Conservation (phyloP, 768 basidiomycete genomes). For the Leccinum subtestaceum region DNA sequence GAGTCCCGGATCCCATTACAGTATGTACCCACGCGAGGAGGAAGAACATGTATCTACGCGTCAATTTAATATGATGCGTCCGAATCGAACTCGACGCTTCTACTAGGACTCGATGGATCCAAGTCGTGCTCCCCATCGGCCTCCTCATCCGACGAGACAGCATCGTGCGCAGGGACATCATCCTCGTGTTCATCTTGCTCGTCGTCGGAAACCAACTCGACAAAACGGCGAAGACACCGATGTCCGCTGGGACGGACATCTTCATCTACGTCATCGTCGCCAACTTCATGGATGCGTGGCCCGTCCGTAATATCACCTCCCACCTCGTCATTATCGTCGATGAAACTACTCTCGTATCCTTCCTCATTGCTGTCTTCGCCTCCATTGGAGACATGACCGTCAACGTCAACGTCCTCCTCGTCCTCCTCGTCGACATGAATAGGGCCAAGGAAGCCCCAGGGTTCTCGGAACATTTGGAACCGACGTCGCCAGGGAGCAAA, state of each 20-base stretch:
- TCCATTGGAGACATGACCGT: conserved; percentile 9
- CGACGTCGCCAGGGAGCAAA: conserved; percentile 19
- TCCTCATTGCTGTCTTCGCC: conserved; percentile 33
- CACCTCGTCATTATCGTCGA: conserved; percentile 45
- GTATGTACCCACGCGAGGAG: not conserved
- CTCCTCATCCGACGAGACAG: conserved; percentile 23
- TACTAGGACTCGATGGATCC: not conserved
- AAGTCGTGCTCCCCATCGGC: not conserved
- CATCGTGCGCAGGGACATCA: not conserved
- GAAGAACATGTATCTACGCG: not conserved
- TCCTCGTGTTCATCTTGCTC: conserved; percentile 4
- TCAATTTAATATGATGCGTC: conserved; percentile 14
- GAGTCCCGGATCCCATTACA: no score
- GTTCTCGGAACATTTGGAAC: conserved; percentile 15
- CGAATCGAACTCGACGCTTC: conserved; percentile 21
- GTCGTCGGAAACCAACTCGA: conserved; percentile 15
- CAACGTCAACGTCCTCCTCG: conserved; percentile 17
- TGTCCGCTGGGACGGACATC: not conserved
- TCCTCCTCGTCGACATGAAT: conserved; percentile 26
- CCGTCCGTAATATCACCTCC: not conserved
- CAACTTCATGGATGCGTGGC: conserved; percentile 27
- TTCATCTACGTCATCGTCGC: conserved; percentile 13
- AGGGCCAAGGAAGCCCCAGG: conserved; percentile 17
- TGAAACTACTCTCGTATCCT: conserved; percentile 54
- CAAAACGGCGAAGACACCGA: not conserved